These are phyloP conservation scores for Tetrapyrgos nigripes DNA, from an alignment of 1,284 basidiomycete genomes.

Conservation along the genomic window DNA sequence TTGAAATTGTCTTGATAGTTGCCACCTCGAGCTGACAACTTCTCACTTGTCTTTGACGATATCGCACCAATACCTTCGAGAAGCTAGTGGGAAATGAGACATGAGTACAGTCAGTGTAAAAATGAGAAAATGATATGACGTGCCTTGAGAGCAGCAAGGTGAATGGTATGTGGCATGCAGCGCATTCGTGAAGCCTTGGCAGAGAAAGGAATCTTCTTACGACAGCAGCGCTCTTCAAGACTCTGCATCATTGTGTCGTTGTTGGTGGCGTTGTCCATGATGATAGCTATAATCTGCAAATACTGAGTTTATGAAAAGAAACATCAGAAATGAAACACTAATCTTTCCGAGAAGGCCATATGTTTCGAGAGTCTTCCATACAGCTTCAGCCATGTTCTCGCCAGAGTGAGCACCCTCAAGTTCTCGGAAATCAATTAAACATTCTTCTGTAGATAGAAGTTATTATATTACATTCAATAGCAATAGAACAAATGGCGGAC, in stretches of 20 bases:
- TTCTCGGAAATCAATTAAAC: slow-evolving; percentile 35
- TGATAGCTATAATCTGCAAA: slow-evolving; percentile 1
- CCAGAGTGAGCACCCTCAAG: slow-evolving; percentile 36
- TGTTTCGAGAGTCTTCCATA: slow-evolving; percentile 32
- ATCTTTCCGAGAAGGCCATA: slow-evolving; percentile 30
- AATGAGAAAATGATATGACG: not conserved
- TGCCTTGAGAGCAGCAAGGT: slow-evolving; percentile 35
- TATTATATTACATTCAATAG: no score
- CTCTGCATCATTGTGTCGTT: slow-evolving; percentile 8
- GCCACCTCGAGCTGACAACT: no score
- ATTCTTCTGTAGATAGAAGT: not conserved
- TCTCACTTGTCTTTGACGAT: no score
- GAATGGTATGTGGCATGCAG: no score
- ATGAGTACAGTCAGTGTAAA: not conserved
- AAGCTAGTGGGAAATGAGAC: slow-evolving; percentile 30
- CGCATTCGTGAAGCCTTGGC: not conserved
- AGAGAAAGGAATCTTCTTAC: not conserved
- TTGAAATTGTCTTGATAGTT: slow-evolving; percentile 5
- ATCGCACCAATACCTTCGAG: slow-evolving; percentile 37
- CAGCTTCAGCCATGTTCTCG: slow-evolving; percentile 38
- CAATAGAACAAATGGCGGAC: no score
- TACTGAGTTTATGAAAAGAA: not conserved
- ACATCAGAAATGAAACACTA: not conserved
- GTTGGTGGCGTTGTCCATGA: slow-evolving; percentile 7
- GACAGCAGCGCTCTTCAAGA: not conserved